These are phyloP conservation scores for Linum tenue DNA, from an alignment of 345 rosid species.

Conservation along the genomic window DNA sequence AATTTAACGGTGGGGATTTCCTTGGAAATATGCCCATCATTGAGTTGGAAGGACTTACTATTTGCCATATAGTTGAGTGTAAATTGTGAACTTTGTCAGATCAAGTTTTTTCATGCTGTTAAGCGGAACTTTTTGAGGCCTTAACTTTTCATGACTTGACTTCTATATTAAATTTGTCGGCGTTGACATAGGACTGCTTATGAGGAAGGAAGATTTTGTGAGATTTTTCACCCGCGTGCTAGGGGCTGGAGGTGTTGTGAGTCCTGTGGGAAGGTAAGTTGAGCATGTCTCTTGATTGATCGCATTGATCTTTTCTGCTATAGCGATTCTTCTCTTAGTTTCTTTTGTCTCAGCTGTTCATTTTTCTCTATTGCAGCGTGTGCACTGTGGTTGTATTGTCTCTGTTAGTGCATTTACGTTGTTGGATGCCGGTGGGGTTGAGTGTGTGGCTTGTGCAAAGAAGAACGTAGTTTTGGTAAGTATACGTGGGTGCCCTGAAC, in stretches of 20 bases:
- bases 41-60: too few species aligned
- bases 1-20: too few species aligned
- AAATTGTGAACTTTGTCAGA: too few species aligned
- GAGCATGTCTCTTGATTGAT: not conserved
- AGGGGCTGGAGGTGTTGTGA: constrained; percentile 89
- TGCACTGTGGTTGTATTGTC: constrained; percentile 92
- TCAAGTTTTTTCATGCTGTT: not conserved
- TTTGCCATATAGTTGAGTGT: too few species aligned
- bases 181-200: constrained; percentile 48
- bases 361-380: constrained; percentile 37
- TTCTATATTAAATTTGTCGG: not conserved
- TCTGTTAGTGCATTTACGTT: constrained; percentile 43
- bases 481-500: constrained; percentile 24
- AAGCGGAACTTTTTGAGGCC: not conserved
- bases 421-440: constrained; percentile 78
- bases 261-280: constrained; percentile 50
- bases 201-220: constrained; percentile 54
- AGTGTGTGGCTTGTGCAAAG: constrained; percentile 59
- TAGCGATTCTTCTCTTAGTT: not conserved
- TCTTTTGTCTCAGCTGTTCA: constrained; percentile 5
- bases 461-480: constrained; percentile 57
- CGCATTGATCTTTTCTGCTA: not conserved
- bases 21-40: too few species aligned
- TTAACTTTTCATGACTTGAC: too few species aligned
- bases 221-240: constrained; percentile 62